Conservation (phyloP, 1,139 yeast species). For the Hemisphaericaspora xylanilytica region DNA sequence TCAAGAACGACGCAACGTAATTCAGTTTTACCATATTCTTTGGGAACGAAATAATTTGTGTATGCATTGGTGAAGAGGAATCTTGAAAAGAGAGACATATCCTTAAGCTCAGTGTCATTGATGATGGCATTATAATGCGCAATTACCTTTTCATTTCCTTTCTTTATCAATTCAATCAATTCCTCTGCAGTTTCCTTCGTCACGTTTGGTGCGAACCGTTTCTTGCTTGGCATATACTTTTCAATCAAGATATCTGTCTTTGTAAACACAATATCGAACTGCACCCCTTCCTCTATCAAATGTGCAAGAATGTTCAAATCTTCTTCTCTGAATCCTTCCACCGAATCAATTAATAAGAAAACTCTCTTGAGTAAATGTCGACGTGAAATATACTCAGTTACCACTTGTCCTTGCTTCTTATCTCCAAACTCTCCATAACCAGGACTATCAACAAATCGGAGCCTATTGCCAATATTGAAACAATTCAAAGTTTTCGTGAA, state of each 20-base stretch:
- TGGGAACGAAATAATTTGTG: conserved; percentile 20
- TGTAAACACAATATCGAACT: conserved; percentile 74
- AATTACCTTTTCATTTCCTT: conserved; percentile 25
- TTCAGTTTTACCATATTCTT: conserved; percentile 35
- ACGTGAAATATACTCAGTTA: conserved; percentile 55
- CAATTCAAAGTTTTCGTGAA: conserved; percentile 76
- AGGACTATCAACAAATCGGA: conserved; percentile 77
- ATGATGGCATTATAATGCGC: conserved; percentile 19
- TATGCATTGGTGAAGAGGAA: conserved; percentile 36
- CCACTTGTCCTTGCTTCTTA: conserved; percentile 64
- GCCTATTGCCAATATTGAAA: conserved; percentile 59
- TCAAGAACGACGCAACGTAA: conserved; percentile 34
- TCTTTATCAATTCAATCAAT: conserved; percentile 13
- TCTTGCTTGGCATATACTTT: conserved; percentile 16
- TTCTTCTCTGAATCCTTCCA: conserved; percentile 53
- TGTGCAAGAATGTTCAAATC: conserved; percentile 55
- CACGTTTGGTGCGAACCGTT: not conserved
- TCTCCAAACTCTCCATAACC: conserved; percentile 76
- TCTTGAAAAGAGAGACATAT: conserved; percentile 29
- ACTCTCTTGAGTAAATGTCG: conserved; percentile 56
- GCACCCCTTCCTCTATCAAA: conserved; percentile 53
- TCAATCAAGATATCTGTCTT: conserved; percentile 59
- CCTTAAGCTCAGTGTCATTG: conserved; percentile 19
- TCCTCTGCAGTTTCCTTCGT: conserved; percentile 2
- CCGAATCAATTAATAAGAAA: conserved; percentile 59